phyloP scores from a whole-genome alignment of 2,329 filamentous ascomycete species.

The Teratosphaeriaceae sp. region DNA sequence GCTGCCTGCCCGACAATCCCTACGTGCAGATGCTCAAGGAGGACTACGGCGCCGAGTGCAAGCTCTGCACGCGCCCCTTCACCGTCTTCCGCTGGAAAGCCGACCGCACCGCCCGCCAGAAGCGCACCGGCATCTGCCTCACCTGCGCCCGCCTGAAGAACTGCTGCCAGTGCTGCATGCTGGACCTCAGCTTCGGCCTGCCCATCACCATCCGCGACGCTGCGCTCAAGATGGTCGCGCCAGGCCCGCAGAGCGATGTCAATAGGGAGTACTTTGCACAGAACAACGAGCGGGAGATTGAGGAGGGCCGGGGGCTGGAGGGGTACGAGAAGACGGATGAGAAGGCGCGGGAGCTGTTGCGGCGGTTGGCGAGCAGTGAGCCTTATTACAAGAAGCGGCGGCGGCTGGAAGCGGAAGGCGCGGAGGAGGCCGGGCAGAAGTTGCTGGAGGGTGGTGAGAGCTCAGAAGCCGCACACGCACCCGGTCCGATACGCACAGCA shows the following conservation, averaged over 20 bases:
- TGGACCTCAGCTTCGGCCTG: constrained; percentile 91
- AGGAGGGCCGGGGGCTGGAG: constrained; percentile 81
- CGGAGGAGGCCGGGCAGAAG: constrained; percentile 37
- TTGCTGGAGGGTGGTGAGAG: constrained; percentile 34
- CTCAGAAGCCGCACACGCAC: constrained; percentile 32
- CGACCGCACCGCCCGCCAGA: constrained; percentile 84
- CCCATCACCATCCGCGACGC: constrained; percentile 94
- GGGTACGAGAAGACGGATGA: constrained; percentile 97
- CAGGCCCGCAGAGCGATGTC: constrained; percentile 83
- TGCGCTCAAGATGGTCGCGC: constrained; percentile 94
- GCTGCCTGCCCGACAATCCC: constrained; percentile 89
- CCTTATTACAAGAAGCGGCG: constrained; percentile 91
- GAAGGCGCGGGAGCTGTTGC: constrained; percentile 82
- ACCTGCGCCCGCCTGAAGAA: constrained; percentile 97
- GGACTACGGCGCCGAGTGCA: constrained; percentile 69
- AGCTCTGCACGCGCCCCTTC: constrained; percentile 84
- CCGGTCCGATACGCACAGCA: constrained; percentile 73
- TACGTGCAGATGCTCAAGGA: constrained; percentile 99
- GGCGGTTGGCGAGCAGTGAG: constrained; percentile 81
- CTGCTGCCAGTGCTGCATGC: constrained; percentile 98
- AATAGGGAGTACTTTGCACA: constrained; percentile 98
- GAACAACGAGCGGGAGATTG: constrained; percentile 91
- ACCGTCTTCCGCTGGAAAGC: constrained; percentile 94
- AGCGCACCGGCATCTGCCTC: constrained; percentile 89
- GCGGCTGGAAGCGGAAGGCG: constrained; percentile 56